Base-by-base conservation (phyloP, 192 early-diverging fungal genomes). In the Oehlia diaphana region DNA sequence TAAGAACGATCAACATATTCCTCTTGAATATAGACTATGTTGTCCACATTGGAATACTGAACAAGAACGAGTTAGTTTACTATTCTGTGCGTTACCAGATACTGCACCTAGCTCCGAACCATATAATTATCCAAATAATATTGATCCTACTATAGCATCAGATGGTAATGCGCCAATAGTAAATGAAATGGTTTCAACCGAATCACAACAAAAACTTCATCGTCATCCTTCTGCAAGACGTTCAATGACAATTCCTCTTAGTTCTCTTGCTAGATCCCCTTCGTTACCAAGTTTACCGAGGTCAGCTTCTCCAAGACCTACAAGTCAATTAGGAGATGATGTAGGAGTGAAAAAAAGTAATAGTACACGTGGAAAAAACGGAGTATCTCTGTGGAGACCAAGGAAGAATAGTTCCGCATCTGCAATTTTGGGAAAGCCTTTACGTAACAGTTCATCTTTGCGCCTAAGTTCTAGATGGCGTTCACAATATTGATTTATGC, bases 11-110 rank as follows among this genome's bases (percentile, higher is more conserved):
- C 77, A 84, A 31, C 82, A 83, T 35, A 85, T 91, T 63, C 87
- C 92, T 0, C 79, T 93, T 23, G 94, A 94, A 82, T 93, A 94
- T 80, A 80, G 86, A 13, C 84, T 96, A 23, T 96, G 94, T 80
- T 77, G 84, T 37, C 87, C 92, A 6, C 94, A 96, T 84, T 96
- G 94, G 93, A 86, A 87, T 33, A 88, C 86, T 9, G 92, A 95
- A n/a, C 68, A 85, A 64, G 93, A 94, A 71, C 86, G 94, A 12
- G 81, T 92, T 35, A 82, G 84, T 49, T 72, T 86, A 26, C 63
- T 95, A 72, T 95, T 95, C 70, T 87, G 89, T 73, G 82, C 85
- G 28, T 77, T 87, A 31, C 92, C 92, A n/a, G 81, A 82, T 3
- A 92, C 92, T 1, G 85, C 92, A 12, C 92, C 92, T 42, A 76